These are phyloP conservation scores for Ogataea nakhonphanomensis DNA, from an alignment of 805 yeast genomes.

Conservation along the genomic window DNA sequence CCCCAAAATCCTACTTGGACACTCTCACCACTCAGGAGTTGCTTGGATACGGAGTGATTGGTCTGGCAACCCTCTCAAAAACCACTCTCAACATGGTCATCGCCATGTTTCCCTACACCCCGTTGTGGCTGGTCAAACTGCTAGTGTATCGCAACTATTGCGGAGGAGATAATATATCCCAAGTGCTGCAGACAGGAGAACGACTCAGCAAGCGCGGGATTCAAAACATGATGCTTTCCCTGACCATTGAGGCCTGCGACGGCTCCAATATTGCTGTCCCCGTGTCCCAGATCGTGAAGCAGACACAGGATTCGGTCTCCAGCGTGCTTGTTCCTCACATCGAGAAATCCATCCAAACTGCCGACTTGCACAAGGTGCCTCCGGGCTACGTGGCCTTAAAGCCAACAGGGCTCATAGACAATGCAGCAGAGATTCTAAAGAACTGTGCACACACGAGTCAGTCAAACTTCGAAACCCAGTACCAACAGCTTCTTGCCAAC, in stretches of 20 bases:
- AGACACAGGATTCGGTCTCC: constrained; percentile 64
- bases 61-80: constrained; percentile 63
- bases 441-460: constrained; percentile 42
- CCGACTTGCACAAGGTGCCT: constrained; percentile 64
- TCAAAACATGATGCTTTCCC: constrained; percentile 91
- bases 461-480: constrained; percentile 47
- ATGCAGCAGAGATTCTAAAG: constrained; percentile 70
- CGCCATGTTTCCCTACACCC: constrained; percentile 69
- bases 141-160: constrained; percentile 81
- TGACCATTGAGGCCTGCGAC: constrained; percentile 90
- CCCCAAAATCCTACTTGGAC: constrained; percentile 40
- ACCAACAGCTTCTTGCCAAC: constrained; percentile 59
- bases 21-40: constrained; percentile 53
- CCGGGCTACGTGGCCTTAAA: constrained; percentile 92
- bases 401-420: constrained; percentile 82
- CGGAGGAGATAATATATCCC: constrained; percentile 78
- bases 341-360: constrained; percentile 44
- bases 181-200: constrained; percentile 69
- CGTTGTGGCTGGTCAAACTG: constrained; percentile 63
- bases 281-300: constrained; percentile 57
- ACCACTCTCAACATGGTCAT: constrained; percentile 59
- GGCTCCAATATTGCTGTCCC: constrained; percentile 53
- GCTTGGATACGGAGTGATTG: constrained; percentile 64
- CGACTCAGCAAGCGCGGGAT: constrained; percentile 70
- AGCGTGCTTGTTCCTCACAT: constrained; percentile 69